Evolutionary conservation across 768 basidiomycete genomes (phyloP), one percentile per base, ranked within the genome.

Genomic region (Pleurotus djamor): DNA sequence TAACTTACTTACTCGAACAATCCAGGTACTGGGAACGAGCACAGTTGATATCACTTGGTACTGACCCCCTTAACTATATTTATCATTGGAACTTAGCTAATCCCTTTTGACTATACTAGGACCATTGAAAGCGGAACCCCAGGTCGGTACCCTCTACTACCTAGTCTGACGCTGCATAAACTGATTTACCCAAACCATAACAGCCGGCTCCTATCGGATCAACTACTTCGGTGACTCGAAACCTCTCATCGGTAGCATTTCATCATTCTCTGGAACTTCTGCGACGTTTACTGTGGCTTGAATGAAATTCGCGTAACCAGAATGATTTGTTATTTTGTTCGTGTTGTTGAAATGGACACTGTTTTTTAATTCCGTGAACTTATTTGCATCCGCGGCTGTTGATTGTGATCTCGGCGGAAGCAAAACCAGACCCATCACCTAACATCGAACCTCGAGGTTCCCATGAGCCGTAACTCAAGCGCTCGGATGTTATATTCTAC

Each of bases 171-270:
- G 21, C 44, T 5, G 41, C 5, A 21, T 45, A 54, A 14, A 52
- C 55, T 61, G 32, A 38, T 21, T 54, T 44, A 44, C 49, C 16
- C 13, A 43, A n/a, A 57, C 60, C 49, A 44, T 62, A 34, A 47
- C 65, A 86, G 89, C 82, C 33, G 90, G 91, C 34, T 84, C 80
- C 4, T 92, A 92, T 72, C 87, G 87, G 32, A 70, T 92, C 33
- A 72, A 69, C 51, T 92, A 92, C 70, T 85, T 83, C 61, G 91
- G 90, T 7, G 89, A 93, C 69, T 83, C 84, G n/a, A 92, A 92
- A 73, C 77, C 84, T 1, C 68, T 88, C 48, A 73, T 85, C 51
- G 89, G 91, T 5, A 71, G 77, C 33, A 86, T 91, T 60, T 77
- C 76, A 10, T 66, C 87, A 0, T 92, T 92, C 71, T 79, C 78